Base-by-base conservation (phyloP, 2,329 filamentous ascomycete genomes). In the Monilinia vaccinii-corymbosi region DNA sequence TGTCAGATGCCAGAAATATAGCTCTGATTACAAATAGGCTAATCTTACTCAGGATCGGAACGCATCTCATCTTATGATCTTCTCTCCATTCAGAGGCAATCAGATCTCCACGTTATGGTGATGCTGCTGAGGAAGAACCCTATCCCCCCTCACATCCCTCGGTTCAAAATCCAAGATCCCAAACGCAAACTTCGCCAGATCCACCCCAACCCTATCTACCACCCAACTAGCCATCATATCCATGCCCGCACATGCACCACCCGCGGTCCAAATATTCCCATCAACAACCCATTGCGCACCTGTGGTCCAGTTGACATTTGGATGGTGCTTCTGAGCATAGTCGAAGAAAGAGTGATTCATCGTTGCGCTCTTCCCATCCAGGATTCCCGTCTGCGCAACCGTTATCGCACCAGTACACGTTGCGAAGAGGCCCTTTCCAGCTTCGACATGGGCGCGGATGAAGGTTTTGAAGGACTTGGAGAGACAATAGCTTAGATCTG, bases 181-280 rank as follows among this genome's bases (percentile, higher is more conserved):
- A 47, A 63, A 60, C 1, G 53, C 63, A 36, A 56, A 14, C n/a
- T 40, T 61, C 3, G 61, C 61, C 44, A 70, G 4, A 23, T 69
- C 65, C 58, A 60, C 48, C 1, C 62, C 65, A 63, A 61, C 69
- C 40, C 63, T 65, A 60, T 65, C 42, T 18, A 58, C 63, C 4
- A 70, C 62, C 67, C 68, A 70, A 32, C 65, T 48, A 13, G 66
- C 63, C 40, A 70, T 63, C 68, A 70, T 70, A 61, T 70, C 68
- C 68, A 78, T 78, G 0, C 76, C 77, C 6, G 77, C 76, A 18
- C 75, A 66, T 0, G 77, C 75, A 16, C 77, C 77, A 1, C 72
- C 72, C 0, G 73, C 74, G 2, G 77, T 79, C 77, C 77, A 79
- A 34, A 78, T 71, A 42, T 78, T 77, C 0, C 71, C 74, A 52